These are phyloP conservation scores for Alternaria sp. DNA, from an alignment of 2,329 filamentous ascomycete genomes.

Conservation along the genomic window DNA sequence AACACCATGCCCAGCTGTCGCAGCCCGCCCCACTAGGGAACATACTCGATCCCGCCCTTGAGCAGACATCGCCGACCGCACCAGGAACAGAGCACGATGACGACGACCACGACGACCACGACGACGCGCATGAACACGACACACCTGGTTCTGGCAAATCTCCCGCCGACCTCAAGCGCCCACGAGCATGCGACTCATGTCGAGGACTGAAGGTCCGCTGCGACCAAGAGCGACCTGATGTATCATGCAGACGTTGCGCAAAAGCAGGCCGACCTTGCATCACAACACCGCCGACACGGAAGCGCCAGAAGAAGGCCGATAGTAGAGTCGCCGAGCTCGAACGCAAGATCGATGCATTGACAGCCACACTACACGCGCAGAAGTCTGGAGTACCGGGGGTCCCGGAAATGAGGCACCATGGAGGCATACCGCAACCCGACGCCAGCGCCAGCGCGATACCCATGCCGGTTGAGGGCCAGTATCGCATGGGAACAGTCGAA, in stretches of 20 bases:
- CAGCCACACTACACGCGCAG: slow-evolving; percentile 74
- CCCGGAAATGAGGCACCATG: slow-evolving; percentile 30
- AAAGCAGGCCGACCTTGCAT: slow-evolving; percentile 78
- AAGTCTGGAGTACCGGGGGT: slow-evolving; percentile 29
- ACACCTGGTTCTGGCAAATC: slow-evolving; percentile 43
- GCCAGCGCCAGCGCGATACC: slow-evolving; percentile 11
- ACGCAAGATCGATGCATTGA: slow-evolving; percentile 89
- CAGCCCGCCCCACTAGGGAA: slow-evolving; percentile 24
- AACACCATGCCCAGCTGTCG: slow-evolving; percentile 26
- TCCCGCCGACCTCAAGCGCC: slow-evolving; percentile 52
- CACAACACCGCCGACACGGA: slow-evolving; percentile 72
- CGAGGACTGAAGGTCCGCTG: slow-evolving; percentile 71
- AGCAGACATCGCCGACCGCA: slow-evolving; percentile 37
- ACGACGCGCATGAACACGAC: slow-evolving; percentile 16
- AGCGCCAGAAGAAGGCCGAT: slow-evolving; percentile 91
- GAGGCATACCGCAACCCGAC: slow-evolving; percentile 30
- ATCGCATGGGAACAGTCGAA: slow-evolving; percentile 32
- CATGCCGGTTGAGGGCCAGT: slow-evolving; percentile 32
- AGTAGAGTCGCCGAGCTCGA: slow-evolving; percentile 88
- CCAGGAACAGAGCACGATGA: slow-evolving; percentile 33
- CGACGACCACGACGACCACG: slow-evolving; percentile 36
- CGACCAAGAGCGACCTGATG: slow-evolving; percentile 74
- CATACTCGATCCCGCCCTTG: slow-evolving; percentile 41
- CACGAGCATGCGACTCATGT: slow-evolving; percentile 57
- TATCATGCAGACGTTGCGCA: slow-evolving; percentile 69